These are phyloP conservation scores for Microstegium vimineum DNA, from an alignment of 176 grass and related monocot species.

Conservation along the genomic window DNA sequence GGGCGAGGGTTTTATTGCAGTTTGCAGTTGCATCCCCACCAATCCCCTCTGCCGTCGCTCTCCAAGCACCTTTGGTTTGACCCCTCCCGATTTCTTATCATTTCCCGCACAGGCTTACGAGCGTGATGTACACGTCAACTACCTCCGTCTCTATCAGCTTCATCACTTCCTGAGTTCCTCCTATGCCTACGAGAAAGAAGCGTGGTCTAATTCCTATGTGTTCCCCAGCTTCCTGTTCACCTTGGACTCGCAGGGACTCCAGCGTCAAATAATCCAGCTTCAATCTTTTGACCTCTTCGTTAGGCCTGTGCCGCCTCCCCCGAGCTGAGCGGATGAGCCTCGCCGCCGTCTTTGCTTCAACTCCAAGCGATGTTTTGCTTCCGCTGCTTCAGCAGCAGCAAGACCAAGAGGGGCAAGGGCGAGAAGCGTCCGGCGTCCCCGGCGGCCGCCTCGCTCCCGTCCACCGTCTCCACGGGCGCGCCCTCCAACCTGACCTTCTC, in stretches of 20 bases:
- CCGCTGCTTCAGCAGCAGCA: constrained; percentile 12
- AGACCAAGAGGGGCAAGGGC: not conserved
- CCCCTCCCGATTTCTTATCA: not conserved
- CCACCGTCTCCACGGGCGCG: constrained; percentile 14
- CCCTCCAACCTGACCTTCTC: constrained; percentile 16
- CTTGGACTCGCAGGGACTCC: not conserved
- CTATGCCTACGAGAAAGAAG: not conserved
- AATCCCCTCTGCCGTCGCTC: constrained; percentile 24
- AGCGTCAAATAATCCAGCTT: not conserved
- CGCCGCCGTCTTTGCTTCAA: not conserved
- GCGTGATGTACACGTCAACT: not conserved
- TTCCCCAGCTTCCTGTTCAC: not conserved
- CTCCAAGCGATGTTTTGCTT: constrained; percentile 37
- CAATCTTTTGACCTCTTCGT: not conserved
- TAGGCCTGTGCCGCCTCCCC: not conserved
- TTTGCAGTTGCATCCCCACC: not conserved
- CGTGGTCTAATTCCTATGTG: constrained; percentile 5
- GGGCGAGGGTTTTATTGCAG: not conserved
- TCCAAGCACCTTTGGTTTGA: constrained; percentile 38
- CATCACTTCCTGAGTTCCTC: not conserved
- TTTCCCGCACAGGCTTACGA: not conserved
- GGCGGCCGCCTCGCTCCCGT: not conserved
- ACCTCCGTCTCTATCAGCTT: not conserved
- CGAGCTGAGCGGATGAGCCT: not conserved
- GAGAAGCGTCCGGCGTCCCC: not conserved